Evolutionary conservation across 768 basidiomycete genomes (phyloP).

Genomic region (Cystobasidium ongulense): DNA sequence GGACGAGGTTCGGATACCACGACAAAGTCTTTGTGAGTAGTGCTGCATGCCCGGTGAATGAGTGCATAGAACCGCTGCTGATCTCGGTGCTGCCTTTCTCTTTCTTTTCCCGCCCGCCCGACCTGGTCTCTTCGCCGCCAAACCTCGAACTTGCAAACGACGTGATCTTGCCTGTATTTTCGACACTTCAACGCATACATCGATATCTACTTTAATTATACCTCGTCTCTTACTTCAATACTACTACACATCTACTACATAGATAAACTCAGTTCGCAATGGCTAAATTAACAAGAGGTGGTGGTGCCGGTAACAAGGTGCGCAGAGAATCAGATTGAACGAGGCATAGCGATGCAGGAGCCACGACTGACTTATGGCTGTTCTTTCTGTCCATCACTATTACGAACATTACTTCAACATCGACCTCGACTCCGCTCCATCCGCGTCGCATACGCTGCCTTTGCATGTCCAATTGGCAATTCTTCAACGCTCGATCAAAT

Average conservation of each 20-base stretch:
- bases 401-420: not conserved
- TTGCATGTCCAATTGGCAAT: not conserved
- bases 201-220: no score
- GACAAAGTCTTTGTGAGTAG: not conserved
- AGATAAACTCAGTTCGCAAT: not conserved
- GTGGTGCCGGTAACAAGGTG: constrained; percentile 26
- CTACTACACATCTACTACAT: not conserved
- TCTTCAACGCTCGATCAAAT: not conserved
- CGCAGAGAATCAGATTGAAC: not conserved
- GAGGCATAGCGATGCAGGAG: not conserved
- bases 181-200: not conserved
- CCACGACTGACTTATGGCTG: not conserved
- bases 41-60: not conserved
- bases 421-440: not conserved
- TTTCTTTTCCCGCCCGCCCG: not conserved
- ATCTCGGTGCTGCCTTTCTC: not conserved
- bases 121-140: not conserved
- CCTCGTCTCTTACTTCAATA: not conserved
- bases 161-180: not conserved
- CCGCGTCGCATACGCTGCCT: not conserved
- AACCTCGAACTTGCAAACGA: not conserved
- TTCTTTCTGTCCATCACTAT: not conserved
- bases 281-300: constrained; percentile 17
- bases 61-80: not conserved
- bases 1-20: not conserved